Conservation (phyloP, 139 green algal genomes). For the Diplosphaera chodatii region DNA sequence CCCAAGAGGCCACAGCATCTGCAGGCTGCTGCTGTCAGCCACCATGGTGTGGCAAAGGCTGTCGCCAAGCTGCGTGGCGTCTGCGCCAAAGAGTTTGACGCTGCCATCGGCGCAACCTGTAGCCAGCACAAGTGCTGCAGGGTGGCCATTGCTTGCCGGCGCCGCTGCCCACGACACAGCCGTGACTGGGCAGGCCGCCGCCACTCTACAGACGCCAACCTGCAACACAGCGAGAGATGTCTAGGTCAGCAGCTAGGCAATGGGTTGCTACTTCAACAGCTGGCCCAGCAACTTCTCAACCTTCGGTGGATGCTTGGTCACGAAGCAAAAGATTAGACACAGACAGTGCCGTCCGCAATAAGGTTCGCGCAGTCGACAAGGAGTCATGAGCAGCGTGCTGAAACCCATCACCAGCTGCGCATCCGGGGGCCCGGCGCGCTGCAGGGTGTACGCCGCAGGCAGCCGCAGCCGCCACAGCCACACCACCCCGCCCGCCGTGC, state of each 20-base stretch:
- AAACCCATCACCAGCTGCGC: neutral
- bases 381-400: too few species aligned
- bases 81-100: neutral
- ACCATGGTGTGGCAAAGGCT: neutral
- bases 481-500: neutral
- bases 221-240: neutral
- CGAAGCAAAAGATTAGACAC: too few species aligned
- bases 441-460: neutral
- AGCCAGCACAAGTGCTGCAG: neutral
- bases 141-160: neutral
- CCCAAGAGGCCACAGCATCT: neutral
- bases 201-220: neutral
- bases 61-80: neutral
- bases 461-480: neutral
- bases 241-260: too few species aligned
- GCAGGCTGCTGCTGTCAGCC: too few species aligned
- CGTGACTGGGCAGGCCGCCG: too few species aligned
- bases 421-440: neutral
- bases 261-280: too few species aligned
- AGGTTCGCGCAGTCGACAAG: too few species aligned
- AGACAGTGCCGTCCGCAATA: too few species aligned
- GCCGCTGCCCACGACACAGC: neutral
- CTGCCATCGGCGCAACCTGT: neutral
- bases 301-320: too few species aligned
- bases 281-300: too few species aligned